phyloP scores from a whole-genome alignment of 2,329 filamentous ascomycete genomes.

The Tolypocladium sp. region DNA sequence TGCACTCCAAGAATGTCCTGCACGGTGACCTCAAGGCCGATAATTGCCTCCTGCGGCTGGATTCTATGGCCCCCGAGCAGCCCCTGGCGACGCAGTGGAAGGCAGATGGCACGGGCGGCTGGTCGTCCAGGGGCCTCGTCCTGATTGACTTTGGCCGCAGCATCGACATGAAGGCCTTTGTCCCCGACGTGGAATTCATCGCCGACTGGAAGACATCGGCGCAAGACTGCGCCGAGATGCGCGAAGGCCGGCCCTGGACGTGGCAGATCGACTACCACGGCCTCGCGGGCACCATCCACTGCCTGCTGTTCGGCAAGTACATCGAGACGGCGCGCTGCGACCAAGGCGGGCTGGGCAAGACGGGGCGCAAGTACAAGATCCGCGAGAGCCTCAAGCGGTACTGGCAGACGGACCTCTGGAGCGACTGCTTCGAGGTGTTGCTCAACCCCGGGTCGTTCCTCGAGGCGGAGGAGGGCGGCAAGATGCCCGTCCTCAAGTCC shows the following conservation, averaged over 20 bases:
- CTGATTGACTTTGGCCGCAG: slow-evolving; percentile 93
- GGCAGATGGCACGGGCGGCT: slow-evolving; percentile 66
- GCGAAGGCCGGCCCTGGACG: slow-evolving; percentile 89
- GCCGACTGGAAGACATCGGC: slow-evolving; percentile 88
- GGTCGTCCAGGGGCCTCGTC: slow-evolving; percentile 69
- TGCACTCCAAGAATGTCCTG: slow-evolving; percentile 71
- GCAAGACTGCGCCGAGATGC: slow-evolving; percentile 91
- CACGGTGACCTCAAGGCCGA: slow-evolving; percentile 95
- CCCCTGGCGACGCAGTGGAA: slow-evolving; percentile 56
- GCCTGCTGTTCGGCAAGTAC: slow-evolving; percentile 87
- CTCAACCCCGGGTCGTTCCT: slow-evolving; percentile 68
- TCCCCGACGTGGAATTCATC: slow-evolving; percentile 66
- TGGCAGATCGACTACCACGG: slow-evolving; percentile 97
- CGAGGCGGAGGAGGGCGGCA: slow-evolving; percentile 54
- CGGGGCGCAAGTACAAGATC: slow-evolving; percentile 64
- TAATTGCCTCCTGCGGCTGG: slow-evolving; percentile 85
- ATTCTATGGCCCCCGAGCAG: slow-evolving; percentile 32
- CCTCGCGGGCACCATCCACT: slow-evolving; percentile 79
- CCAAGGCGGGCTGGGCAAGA: slow-evolving; percentile 45
- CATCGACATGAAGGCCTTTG: slow-evolving; percentile 87
- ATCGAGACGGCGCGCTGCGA: slow-evolving; percentile 66
- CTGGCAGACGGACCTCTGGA: slow-evolving; percentile 93
- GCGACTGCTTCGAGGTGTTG: slow-evolving; percentile 70
- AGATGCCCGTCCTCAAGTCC: slow-evolving; percentile 63
- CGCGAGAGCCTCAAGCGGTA: slow-evolving; percentile 84